Evolutionary conservation across 2,329 filamentous ascomycete genomes (phyloP).

Genomic region (Calonectria leucothoes): DNA sequence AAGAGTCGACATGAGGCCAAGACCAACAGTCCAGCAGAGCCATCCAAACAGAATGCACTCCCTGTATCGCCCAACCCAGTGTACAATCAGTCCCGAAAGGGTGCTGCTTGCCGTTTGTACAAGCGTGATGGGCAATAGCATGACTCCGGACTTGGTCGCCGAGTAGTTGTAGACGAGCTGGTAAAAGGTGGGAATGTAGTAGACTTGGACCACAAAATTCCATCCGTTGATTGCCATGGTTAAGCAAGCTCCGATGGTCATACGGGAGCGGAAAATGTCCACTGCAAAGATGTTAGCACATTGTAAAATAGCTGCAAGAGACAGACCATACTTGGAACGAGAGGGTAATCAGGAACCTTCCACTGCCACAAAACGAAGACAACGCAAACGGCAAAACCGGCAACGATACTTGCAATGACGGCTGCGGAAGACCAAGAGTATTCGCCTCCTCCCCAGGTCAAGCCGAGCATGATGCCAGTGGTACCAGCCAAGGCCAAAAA

Average conservation of each 20-base stretch:
- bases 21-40: not conserved
- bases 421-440: constrained; percentile 67
- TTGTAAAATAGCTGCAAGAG: not conserved
- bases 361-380: not conserved
- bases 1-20: not conserved
- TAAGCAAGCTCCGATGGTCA: not conserved
- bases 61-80: not conserved
- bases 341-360: not conserved
- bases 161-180: not conserved
- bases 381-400: constrained; percentile 52
- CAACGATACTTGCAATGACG: constrained; percentile 64
- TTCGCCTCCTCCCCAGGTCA: constrained; percentile 71
- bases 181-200: not conserved
- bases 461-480: constrained; percentile 58
- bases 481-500: constrained; percentile 59
- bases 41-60: not conserved
- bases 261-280: not conserved
- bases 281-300: not conserved
- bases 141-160: not conserved
- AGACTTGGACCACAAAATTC: not conserved
- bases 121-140: not conserved
- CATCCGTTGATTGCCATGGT: not conserved
- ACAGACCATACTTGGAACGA: not conserved
- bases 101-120: not conserved
- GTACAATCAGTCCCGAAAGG: not conserved